Conservation (phyloP, 2,329 filamentous ascomycete genomes). For the Hansfordia pulvinata region DNA sequence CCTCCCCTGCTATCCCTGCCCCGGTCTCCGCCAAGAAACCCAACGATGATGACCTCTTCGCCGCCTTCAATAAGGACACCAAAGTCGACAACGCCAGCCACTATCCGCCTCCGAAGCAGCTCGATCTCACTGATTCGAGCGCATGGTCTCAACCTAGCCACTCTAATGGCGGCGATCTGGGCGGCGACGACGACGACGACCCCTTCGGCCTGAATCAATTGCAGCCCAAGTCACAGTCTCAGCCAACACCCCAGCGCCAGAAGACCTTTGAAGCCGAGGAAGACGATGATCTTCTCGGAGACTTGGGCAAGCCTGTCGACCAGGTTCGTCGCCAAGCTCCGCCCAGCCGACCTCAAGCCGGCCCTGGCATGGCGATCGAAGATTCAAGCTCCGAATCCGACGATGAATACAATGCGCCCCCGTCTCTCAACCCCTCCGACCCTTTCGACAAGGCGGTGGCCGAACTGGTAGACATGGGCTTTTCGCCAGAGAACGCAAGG, state of each 20-base stretch:
- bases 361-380: constrained; percentile 43
- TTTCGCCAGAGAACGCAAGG: constrained; percentile 70
- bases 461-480: constrained; percentile 90
- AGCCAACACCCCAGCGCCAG: too few relatives aligned
- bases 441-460: constrained; percentile 69
- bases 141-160: constrained; percentile 32
- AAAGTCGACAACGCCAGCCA: constrained; percentile 54
- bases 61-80: constrained; percentile 52
- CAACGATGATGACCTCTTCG: constrained; percentile 49
- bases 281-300: constrained; percentile 53
- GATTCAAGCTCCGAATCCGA: constrained; percentile 31
- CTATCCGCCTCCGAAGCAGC: constrained; percentile 40
- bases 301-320: constrained; percentile 50
- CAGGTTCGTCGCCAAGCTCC: constrained; percentile 39
- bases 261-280: constrained; percentile 23
- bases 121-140: constrained; percentile 38
- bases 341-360: too few relatives aligned
- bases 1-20: constrained; percentile 26
- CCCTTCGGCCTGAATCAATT: constrained; percentile 70
- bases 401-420: constrained; percentile 21
- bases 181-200: constrained; percentile 61
- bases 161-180: constrained; percentile 22
- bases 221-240: constrained; percentile 25
- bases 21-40: not conserved
- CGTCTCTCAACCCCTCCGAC: constrained; percentile 27